Percentiles rank a stretch among this genome's conserved stretches.
These are phyloP conservation scores for Eragrostis tef DNA, from an alignment of 202 grass and related monocot species.

Conservation along the genomic window DNA sequence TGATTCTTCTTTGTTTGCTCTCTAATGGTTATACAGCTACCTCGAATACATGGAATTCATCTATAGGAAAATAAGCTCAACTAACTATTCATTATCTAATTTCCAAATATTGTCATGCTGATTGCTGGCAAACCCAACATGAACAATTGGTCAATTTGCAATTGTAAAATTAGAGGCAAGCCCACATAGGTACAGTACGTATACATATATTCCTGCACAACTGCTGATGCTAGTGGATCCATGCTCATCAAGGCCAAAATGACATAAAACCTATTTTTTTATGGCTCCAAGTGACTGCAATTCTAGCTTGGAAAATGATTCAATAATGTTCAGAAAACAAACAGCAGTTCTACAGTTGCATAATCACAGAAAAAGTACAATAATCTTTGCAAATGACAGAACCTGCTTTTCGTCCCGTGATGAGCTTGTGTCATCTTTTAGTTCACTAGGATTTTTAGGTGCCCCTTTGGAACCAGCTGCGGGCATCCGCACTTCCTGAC, in stretches of 20 bases:
- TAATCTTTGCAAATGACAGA: conserved; percentile 26
- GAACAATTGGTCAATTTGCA: background rate
- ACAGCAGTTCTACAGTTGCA: background rate
- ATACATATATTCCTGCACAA: background rate
- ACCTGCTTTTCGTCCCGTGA: conserved; percentile 93
- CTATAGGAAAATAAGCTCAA: background rate
- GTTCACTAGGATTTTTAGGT: conserved; percentile 77
- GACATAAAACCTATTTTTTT: conserved; percentile 9
- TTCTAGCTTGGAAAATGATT: background rate
- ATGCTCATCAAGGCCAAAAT: background rate
- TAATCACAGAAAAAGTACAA: conserved; percentile 16
- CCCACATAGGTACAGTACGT: background rate
- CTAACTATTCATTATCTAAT: background rate
- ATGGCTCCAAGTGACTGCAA: background rate
- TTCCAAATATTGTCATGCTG: background rate
- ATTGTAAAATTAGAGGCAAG: background rate
- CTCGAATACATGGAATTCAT: background rate
- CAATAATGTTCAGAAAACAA: background rate
- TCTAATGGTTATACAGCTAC: background rate
- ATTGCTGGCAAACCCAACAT: background rate
- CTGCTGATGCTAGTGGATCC: background rate
- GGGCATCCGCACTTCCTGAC: conserved; percentile 90
- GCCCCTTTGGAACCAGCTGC: conserved; percentile 85
- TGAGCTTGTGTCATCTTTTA: conserved; percentile 86
- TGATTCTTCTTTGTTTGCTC: background rate